Base-by-base conservation (phyloP, 352 stramenopile genomes). In the Globisporangium parvum region DNA sequence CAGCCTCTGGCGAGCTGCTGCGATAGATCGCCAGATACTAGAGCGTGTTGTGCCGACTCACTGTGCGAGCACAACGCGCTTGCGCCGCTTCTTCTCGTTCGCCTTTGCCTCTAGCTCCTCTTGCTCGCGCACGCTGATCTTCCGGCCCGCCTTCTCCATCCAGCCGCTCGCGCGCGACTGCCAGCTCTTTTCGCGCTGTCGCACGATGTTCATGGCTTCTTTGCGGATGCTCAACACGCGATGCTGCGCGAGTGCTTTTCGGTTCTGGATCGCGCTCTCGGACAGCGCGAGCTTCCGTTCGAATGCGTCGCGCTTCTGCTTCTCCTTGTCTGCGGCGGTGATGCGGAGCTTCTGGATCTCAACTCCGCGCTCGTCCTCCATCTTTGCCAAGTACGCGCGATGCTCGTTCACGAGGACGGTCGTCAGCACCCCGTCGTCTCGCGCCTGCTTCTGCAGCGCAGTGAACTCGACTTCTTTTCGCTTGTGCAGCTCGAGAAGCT, bases 51-150 rank as follows among this genome's bases (percentile, higher is more conserved):
- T 37, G 31, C 8, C 6, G 10, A 8, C 31, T 37, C 31, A 28
- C 23, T 51, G 47, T 15, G 70, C 76, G 37, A 91, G 60, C 44
- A 91, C 57, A 33, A 83, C 66, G 28, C 73, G 72, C 66, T 88
- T 88, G 40, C 80, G 72, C 31, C 77, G 73, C 35, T 85, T 86
- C 63, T 88, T 89, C 54, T 86, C 76, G 45, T 84, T 86, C 12
- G 71, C 64, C 51, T 87, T 75, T 41, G 79, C 81, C 57, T 91
- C 85, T 10, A 74, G 71, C 62, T 97, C 88, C 64, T 97, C 87
- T 56, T 91, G 75, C 67, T 93, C 78, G 65, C 97, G 97, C 35
- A 96, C 73, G 8, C 91, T 69, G 59, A 97, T 78, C 66, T 98
- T 98, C 33, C 87, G 77, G 9, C 66, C 78, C 6, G 88, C 90